A percentile compares a stretch with the other conserved stretches of the same genome.
These are phyloP conservation scores for Xylariales sp. DNA, from an alignment of 2,329 filamentous ascomycete species.

Conservation along the genomic window DNA sequence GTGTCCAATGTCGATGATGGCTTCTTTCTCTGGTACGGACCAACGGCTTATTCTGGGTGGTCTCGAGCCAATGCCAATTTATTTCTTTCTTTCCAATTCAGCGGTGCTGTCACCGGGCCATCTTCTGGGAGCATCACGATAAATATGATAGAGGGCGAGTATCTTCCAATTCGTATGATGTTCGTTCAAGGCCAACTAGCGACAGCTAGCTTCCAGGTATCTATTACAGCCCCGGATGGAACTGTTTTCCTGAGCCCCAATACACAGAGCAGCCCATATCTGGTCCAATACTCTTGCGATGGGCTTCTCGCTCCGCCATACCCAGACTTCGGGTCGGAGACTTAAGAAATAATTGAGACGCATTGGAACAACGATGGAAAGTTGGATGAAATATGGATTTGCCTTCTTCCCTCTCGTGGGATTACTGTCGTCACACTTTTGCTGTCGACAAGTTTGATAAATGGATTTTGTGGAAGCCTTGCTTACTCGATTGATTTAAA, in stretches of 20 bases:
- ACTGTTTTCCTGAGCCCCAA: not conserved
- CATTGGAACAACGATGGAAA: no score
- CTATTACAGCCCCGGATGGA: not conserved
- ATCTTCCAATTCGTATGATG: constrained; percentile 1
- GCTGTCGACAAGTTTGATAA: no score
- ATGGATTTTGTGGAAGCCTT: no score
- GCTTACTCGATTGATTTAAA: no score
- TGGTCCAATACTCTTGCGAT: constrained; percentile 2
- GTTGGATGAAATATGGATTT: no score
- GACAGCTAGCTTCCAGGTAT: not conserved
- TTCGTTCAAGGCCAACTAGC: constrained; percentile 1
- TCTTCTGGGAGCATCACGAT: not conserved
- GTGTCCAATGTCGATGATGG: not conserved
- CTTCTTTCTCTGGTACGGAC: not conserved
- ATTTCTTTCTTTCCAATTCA: not conserved
- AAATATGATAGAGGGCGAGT: not conserved
- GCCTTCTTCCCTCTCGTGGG: no score
- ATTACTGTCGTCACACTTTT: no score
- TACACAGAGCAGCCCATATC: not conserved
- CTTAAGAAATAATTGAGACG: no score
- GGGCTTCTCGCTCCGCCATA: not conserved
- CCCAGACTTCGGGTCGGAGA: not conserved
- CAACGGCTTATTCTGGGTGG: not conserved
- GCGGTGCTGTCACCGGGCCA: no score
- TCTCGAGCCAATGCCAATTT: constrained; percentile 1